Evolutionary conservation across 2,329 filamentous ascomycete genomes (phyloP).

Genomic region (Beauveria australis): DNA sequence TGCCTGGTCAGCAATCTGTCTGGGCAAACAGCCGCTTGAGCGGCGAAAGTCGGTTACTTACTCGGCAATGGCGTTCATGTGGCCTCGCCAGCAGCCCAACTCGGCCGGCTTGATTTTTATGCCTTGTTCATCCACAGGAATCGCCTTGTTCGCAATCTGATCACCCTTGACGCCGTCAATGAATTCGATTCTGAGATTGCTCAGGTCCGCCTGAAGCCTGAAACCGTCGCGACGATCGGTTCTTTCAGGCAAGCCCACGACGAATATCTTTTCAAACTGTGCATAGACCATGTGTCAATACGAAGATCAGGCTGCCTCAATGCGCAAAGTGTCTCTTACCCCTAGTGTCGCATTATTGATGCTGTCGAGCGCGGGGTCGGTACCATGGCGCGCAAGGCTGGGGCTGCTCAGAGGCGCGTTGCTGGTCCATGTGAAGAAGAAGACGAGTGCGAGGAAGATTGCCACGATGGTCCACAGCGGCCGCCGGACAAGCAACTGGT

Average conservation of each 20-base stretch:
- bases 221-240: constrained; percentile 44
- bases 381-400: background rate
- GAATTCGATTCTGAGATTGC: constrained; percentile 35
- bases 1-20: no score
- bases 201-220: constrained; percentile 37
- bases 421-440: background rate
- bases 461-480: background rate
- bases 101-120: constrained; percentile 20
- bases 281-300: background rate
- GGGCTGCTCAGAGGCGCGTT: background rate
- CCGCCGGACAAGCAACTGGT: background rate
- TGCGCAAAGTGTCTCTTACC: background rate
- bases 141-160: constrained; percentile 28
- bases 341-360: constrained; percentile 2
- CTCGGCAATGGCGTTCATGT: constrained; percentile 30
- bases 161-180: constrained; percentile 35
- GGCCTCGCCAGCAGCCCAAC: constrained; percentile 30
- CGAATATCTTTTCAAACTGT: constrained; percentile 45
- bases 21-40: no score
- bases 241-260: constrained; percentile 41
- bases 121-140: constrained; percentile 25
- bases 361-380: background rate
- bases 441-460: background rate
- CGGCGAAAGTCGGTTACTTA: constrained; percentile 11
- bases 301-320: no score